These are phyloP conservation scores for Acacia acuminata DNA, from an alignment of 306 rosid genomes.

Conservation along the genomic window DNA sequence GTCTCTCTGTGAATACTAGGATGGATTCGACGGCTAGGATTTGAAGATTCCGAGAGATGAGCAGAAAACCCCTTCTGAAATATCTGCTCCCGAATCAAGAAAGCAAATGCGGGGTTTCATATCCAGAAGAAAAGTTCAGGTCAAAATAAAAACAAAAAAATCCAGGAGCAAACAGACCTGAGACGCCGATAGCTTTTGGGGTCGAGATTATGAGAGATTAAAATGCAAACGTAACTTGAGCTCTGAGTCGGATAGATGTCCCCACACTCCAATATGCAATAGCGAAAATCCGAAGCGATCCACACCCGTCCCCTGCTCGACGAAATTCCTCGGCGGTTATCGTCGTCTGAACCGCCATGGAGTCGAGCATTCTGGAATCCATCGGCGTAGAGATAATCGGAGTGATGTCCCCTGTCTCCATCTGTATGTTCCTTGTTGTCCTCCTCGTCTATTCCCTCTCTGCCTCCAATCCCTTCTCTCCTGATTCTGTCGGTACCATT, in stretches of 20 bases:
- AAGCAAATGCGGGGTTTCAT: too few species aligned
- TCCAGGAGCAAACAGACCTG: too few species aligned
- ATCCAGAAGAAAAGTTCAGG: too few species aligned
- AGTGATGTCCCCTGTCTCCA: slow-evolving; percentile 92
- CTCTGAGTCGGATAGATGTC: background rate
- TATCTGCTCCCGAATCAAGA: too few species aligned
- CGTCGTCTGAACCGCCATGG: slow-evolving; percentile 39
- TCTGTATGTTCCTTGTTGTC: slow-evolving; percentile 91
- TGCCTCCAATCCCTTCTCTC: slow-evolving; percentile 45
- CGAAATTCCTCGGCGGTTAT: slow-evolving; percentile 28
- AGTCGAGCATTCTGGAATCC: slow-evolving; percentile 75
- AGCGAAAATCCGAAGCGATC: background rate
- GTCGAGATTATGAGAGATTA: too few species aligned
- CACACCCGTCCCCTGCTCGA: slow-evolving; percentile 28
- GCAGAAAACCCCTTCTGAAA: too few species aligned
- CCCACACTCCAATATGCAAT: background rate
- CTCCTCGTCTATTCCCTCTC: slow-evolving; percentile 81
- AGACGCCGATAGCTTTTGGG: too few species aligned
- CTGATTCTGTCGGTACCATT: slow-evolving; percentile 38
- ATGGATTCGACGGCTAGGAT: too few species aligned
- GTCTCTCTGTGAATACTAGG: too few species aligned
- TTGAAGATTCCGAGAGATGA: too few species aligned
- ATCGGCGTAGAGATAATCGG: slow-evolving; percentile 89
- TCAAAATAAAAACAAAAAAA: too few species aligned
- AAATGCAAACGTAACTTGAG: background rate